Percentiles rank a stretch among this genome's conserved stretches.
These are phyloP conservation scores for Chaetomium sp. DNA, from an alignment of 2,329 filamentous ascomycete genomes.

Conservation along the genomic window DNA sequence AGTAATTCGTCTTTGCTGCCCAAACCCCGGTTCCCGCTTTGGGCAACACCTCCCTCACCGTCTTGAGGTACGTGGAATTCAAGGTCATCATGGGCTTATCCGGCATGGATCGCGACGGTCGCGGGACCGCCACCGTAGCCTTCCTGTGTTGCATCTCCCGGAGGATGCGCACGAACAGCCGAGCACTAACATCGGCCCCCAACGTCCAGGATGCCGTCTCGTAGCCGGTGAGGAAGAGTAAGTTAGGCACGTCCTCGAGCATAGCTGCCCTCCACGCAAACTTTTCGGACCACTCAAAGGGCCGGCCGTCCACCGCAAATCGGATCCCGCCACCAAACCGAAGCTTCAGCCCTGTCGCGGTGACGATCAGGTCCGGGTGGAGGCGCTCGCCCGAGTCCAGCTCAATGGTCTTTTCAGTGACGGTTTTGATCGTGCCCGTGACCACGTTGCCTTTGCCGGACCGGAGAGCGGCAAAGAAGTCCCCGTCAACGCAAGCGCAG, in stretches of 20 bases:
- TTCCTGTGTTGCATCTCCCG: neutral
- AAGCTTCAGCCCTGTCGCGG: conserved; percentile 64
- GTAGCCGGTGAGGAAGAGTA: conserved; percentile 62
- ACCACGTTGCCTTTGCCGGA: conserved; percentile 45
- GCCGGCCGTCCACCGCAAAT: conserved; percentile 53
- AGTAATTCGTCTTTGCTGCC: conserved; percentile 21
- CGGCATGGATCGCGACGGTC: conserved; percentile 14
- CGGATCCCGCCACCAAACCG: conserved; percentile 56
- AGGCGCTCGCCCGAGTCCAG: conserved; percentile 50
- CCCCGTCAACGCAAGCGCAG: conserved; percentile 56
- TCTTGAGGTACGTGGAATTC: conserved; percentile 17
- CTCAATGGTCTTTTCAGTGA: conserved; percentile 48
- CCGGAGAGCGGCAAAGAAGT: conserved; percentile 49
- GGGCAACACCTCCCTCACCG: conserved; percentile 11
- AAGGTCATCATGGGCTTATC: conserved; percentile 16
- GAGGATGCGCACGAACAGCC: conserved; percentile 16
- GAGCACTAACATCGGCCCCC: conserved; percentile 14
- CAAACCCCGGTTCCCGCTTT: conserved; percentile 18
- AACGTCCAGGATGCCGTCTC: conserved; percentile 18
- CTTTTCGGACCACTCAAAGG: conserved; percentile 47
- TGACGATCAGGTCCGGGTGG: conserved; percentile 63
- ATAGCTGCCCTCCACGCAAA: conserved; percentile 63
- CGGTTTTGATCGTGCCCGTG: conserved; percentile 50
- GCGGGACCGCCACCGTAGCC: conserved; percentile 9
- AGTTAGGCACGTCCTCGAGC: conserved; percentile 64